phyloP scores from a whole-genome alignment of 2,329 filamentous ascomycete species.

The Colletotrichum spinosum region DNA sequence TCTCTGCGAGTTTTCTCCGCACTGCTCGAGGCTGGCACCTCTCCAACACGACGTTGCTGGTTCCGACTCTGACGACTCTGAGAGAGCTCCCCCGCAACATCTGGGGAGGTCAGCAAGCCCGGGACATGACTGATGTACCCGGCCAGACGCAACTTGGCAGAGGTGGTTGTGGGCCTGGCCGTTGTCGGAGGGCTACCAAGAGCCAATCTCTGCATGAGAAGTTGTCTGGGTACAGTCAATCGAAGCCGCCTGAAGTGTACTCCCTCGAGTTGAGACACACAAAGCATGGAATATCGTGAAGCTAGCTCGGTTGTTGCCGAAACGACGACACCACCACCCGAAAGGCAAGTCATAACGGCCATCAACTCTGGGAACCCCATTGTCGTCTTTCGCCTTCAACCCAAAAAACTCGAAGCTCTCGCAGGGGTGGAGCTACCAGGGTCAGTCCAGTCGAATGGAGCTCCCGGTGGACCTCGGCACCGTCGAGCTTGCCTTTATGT shows the following conservation, averaged over 20 bases:
- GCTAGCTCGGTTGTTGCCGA: too few species aligned
- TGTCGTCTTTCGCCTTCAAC: not conserved
- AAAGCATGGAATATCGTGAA: too few species aligned
- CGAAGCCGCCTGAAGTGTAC: too few species aligned
- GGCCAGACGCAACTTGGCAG: slow-evolving; percentile 27
- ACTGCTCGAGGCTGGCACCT: slow-evolving; percentile 19
- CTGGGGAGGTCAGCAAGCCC: slow-evolving; percentile 28
- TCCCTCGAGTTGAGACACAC: too few species aligned
- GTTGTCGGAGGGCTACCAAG: slow-evolving; percentile 19
- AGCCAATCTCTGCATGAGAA: too few species aligned
- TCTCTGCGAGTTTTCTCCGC: slow-evolving; percentile 34
- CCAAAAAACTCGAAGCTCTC: not conserved
- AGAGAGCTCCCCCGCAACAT: slow-evolving; percentile 23
- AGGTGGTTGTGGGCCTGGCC: slow-evolving; percentile 23
- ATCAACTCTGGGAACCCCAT: too few species aligned
- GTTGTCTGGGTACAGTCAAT: too few species aligned
- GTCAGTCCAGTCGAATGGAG: slow-evolving; percentile 28
- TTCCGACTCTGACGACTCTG: slow-evolving; percentile 1
- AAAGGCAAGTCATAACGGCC: too few species aligned
- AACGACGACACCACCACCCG: too few species aligned
- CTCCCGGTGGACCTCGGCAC: slow-evolving; percentile 29
- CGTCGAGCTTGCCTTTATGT: slow-evolving; percentile 32
- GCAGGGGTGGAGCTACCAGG: slow-evolving; percentile 29
- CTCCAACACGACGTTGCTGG: slow-evolving; percentile 4
- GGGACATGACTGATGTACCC: slow-evolving; percentile 34